Base-by-base conservation (phyloP, 2,329 filamentous ascomycete genomes). In the Penicillium sp. region DNA sequence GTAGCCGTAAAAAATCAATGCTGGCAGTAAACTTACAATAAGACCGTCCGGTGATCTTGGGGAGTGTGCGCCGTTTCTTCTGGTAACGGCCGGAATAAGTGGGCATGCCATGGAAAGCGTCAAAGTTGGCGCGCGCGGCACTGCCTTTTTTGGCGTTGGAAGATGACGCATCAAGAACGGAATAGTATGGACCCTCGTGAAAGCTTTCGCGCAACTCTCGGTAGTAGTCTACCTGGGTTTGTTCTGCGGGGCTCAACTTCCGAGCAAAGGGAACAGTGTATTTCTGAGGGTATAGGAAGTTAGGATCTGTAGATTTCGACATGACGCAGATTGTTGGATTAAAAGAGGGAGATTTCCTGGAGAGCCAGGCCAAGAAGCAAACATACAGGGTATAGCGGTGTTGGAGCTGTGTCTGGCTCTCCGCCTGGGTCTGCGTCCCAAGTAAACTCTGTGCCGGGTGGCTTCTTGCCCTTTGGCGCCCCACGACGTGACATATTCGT, bases 51-150 rank as follows among this genome's bases (percentile, higher is more conserved):
- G 78, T 76, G 21, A 87, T 72, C 59, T 80, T 79, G 0, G 85
- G 85, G 10, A 86, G 66, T 21, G 75, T 79, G 58, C 82, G 75
- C 63, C 79, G 79, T 64, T 83, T 82, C 61, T 82, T 84, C 54
- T 80, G 74, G 69, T 85, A 87, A 65, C 80, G 82, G 53, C 82
- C 77, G 16, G 81, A 80, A 67, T 85, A 87, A 0, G 83, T 84
- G 39, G 82, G 82, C 71, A 86, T 86, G 54, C 83, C 82, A 43
- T 81, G 78, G 65, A 87, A 87, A 2, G 85, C 82, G 68, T 87
- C 83, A 65, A 86, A 83, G 21, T 79, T 78, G 3, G 73, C 75
- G 66, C 78, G 70, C 65, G 77, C 73, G 64, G 72, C 59, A 60
- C 72, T 72, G 62, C 76, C 70, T 62, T 78, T 76, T 67, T 82